Base-by-base conservation (phyloP, 2,329 filamentous ascomycete species). In the Harringtonia aguacate region DNA sequence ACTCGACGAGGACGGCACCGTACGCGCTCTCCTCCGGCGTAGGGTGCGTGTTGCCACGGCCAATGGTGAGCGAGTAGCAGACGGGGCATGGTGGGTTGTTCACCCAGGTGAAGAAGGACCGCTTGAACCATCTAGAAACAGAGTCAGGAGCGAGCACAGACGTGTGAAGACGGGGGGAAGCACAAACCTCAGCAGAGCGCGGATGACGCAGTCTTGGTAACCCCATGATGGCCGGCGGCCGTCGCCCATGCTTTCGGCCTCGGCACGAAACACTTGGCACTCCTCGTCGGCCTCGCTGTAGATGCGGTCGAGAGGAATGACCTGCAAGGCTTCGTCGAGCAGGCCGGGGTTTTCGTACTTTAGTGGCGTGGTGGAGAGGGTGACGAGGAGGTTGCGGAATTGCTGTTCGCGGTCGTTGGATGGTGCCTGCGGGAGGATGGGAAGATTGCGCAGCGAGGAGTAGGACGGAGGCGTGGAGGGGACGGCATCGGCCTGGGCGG, bases 271-370 rank as follows among this genome's bases (percentile, higher is more conserved):
- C 27, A 95, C 81, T 60, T 95, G 87, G 51, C 77, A 80, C 64
- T 97, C 89, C 61, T 97, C 90, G 60, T 97, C 88, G 42, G 92
- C 92, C 60, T 95, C 88, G 52, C 82, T 76, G 63, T 97, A 97
- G 54, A 98, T 86, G 53, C 86, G 79, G 58, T 95, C 87, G 27
- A 97, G 69, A 0, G 90, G 90, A 39, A 98, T 86, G 31, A 80
- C 79, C 49, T 85, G 79, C 17, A 98, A 68, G 5, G 90, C 92
- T 61, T 97, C 90, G 59, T 98, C 92, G 42, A 98, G 69, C 12
- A 97, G 68, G 30, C 92, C 92, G 0, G 92, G 90, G 62, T 98
- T 97, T 64, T 98, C 92, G 67, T 94, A 98, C 60, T 90, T 92
- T 18, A 82, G 84, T 17, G 92, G 92, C 37, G 88, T 95, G 47